These are phyloP conservation scores for Talaromyces liani DNA, from an alignment of 495 filamentous ascomycete species.

Conservation along the genomic window DNA sequence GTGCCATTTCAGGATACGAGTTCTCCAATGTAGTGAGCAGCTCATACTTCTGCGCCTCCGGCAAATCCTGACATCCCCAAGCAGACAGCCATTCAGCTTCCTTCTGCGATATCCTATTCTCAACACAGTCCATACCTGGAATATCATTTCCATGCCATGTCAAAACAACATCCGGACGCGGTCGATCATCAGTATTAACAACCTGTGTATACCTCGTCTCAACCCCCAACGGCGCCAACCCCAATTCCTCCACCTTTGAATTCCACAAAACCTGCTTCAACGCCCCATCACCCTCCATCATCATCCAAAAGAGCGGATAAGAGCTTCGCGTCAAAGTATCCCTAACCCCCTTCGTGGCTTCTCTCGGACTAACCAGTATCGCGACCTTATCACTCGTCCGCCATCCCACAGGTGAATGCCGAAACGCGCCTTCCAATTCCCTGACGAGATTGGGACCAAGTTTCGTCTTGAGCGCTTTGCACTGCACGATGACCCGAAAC, in stretches of 20 bases:
- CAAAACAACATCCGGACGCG: slow-evolving; percentile 32
- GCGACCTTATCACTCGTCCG: slow-evolving; percentile 52
- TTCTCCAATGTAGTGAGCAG: slow-evolving; percentile 29
- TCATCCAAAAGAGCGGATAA: slow-evolving; percentile 58
- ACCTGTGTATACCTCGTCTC: slow-evolving; percentile 39
- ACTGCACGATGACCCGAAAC: slow-evolving; percentile 68
- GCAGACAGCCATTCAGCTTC: slow-evolving; percentile 27
- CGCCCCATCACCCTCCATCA: slow-evolving; percentile 33
- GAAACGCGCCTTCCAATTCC: slow-evolving; percentile 79
- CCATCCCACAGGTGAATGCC: slow-evolving; percentile 62
- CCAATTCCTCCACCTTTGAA: slow-evolving; percentile 49
- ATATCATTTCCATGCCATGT: slow-evolving; percentile 52
- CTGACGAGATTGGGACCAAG: slow-evolving; percentile 61
- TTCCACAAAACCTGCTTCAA: slow-evolving; percentile 37
- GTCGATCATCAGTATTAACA: slow-evolving; percentile 12
- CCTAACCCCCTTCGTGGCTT: slow-evolving; percentile 51
- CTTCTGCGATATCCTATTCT: slow-evolving; percentile 16
- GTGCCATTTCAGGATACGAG: slow-evolving; percentile 20
- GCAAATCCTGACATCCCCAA: slow-evolving; percentile 18
- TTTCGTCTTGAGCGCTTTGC: slow-evolving; percentile 58
- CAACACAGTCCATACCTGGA: slow-evolving; percentile 30
- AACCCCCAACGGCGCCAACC: slow-evolving; percentile 57
- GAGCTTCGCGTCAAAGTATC: slow-evolving; percentile 59
- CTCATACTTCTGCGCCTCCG: slow-evolving; percentile 15
- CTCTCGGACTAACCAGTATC: slow-evolving; percentile 49